Base-by-base conservation (phyloP, 2,329 filamentous ascomycete genomes). In the Curvularia sp. region DNA sequence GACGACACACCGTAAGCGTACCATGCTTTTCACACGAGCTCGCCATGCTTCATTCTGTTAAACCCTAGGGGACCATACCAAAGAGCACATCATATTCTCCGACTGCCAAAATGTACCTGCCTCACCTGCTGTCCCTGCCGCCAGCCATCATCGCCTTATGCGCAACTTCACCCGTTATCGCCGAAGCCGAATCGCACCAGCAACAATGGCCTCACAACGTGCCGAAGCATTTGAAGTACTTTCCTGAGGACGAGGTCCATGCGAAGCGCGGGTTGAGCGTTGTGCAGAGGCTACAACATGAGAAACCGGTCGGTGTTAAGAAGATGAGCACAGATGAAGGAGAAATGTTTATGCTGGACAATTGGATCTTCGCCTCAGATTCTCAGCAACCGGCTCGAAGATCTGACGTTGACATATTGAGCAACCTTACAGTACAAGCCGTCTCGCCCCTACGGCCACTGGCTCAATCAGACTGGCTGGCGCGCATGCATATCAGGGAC, bases 341-440 rank as follows among this genome's bases (percentile, higher is more conserved):
- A 59, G 89, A 91, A 72, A 95, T 92, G 82, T 89, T 94, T 72
- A 86, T 88, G 65, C 80, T 88, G 55, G 84, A 90, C 44, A 89
- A 92, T 74, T 88, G 79, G 82, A 76, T 79, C 55, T 83, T 83
- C 53, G 79, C 76, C 3, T 70, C 69, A 7, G 69, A 70, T 43
- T 28, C 57, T 13, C 48, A 53, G 7, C 31, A 9, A n/a, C 47
- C 41, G 13, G 28, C 49, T 24, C 60, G 52, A 54, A 63, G 61
- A 49, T 31, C 50, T 4, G 62, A 66, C 7, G 22, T 15, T 4
- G 56, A 63, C 7, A 49, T 59, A 4, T 43, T 63, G n/a, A 49
- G 57, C 8, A 75, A 75, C 24, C 53, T 52, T 3, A 71, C 69
- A 3, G 59, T 60, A n/a, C 65, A 63, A 24, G 66, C 64, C 1